These are phyloP conservation scores for Coriolopsis trogii DNA, from an alignment of 1,284 basidiomycete species.

Conservation along the genomic window DNA sequence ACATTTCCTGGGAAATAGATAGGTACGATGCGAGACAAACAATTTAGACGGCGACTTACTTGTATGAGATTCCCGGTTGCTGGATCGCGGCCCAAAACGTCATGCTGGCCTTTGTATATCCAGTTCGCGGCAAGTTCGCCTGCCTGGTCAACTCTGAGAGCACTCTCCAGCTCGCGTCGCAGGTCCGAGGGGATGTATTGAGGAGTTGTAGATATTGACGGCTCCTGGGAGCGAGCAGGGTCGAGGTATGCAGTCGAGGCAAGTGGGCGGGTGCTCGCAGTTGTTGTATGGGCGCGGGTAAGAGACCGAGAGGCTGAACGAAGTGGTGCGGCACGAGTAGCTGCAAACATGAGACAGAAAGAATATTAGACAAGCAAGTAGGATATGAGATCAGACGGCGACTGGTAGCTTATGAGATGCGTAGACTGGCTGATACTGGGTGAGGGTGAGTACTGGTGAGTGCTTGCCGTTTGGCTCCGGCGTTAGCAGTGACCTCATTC, in stretches of 20 bases:
- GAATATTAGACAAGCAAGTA: not conserved
- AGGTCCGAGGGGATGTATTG: slow-evolving; percentile 48
- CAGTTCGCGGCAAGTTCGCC: slow-evolving; percentile 93
- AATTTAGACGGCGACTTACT: slow-evolving; percentile 44
- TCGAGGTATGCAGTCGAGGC: slow-evolving; percentile 41
- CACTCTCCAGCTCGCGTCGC: slow-evolving; percentile 55
- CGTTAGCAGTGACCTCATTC: too few relatives aligned
- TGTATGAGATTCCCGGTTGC: slow-evolving; percentile 73
- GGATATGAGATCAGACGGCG: too few relatives aligned
- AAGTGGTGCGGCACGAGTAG: not conserved
- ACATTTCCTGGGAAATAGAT: slow-evolving; percentile 76
- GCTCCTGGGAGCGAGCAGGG: slow-evolving; percentile 34
- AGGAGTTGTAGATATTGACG: slow-evolving; percentile 52
- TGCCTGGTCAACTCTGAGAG: slow-evolving; percentile 88
- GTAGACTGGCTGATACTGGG: not conserved
- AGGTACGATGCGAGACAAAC: not conserved
- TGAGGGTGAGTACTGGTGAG: too few relatives aligned
- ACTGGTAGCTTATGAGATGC: not conserved
- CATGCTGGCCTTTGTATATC: slow-evolving; percentile 87
- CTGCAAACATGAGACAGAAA: not conserved
- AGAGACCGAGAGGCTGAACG: not conserved
- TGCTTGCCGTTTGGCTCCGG: too few relatives aligned
- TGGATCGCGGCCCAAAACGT: slow-evolving; percentile 67
- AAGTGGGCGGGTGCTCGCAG: slow-evolving; percentile 2
- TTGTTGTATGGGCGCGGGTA: slow-evolving; percentile 14